Base-by-base conservation (phyloP, 495 filamentous ascomycete genomes). In the Xylaria venustula region DNA sequence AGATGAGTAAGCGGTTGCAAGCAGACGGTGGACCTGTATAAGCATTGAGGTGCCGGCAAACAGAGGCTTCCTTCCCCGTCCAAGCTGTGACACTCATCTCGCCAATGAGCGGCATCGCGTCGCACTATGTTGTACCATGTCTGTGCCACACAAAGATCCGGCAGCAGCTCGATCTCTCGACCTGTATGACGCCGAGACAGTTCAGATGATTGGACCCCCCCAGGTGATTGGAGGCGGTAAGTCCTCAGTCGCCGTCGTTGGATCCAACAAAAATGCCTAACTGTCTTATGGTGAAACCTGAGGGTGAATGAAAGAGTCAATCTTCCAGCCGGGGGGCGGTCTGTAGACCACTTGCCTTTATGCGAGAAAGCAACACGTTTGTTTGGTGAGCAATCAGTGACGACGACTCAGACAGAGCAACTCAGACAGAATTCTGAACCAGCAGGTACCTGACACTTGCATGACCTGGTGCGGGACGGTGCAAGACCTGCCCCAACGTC, bases 101-200 rank as follows among this genome's bases (percentile, higher is more conserved):
- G 48, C 25, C 44, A 34, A 57, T 36, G 22, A 23, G 26, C 25
- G 36, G 41, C 37, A 26, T 60, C 36, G 36, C 15, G 28, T 36
- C 26, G 12, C 40, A 45, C 26, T 6, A 34, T 52, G 20, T 36
- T 23, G 12, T 49, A 52, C 26, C 4, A 34, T 52, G 48, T 46
- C 36, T 17, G 57, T 60, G 23, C 47, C 20, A 60, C 57, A 52
- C 47, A 30, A 25, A 49, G 37, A 60, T 45, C 47, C 37, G 7
- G 53, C 37, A 17, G 32, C n/a, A 30, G 40, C 51, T 58, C 47
- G 12, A 25, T n/a, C 34, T 52, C 47, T 42, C 17, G 6, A 60
- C 6, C 34, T 44, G 57, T 52, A 19, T 36, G 40, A 36, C 37
- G 36, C 57, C 57, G 47, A 52, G 40, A 52, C 57, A 52, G 12